These are phyloP conservation scores for Meyerozyma guilliermondii DNA, from an alignment of 1,139 yeast genomes.

Conservation along the genomic window DNA sequence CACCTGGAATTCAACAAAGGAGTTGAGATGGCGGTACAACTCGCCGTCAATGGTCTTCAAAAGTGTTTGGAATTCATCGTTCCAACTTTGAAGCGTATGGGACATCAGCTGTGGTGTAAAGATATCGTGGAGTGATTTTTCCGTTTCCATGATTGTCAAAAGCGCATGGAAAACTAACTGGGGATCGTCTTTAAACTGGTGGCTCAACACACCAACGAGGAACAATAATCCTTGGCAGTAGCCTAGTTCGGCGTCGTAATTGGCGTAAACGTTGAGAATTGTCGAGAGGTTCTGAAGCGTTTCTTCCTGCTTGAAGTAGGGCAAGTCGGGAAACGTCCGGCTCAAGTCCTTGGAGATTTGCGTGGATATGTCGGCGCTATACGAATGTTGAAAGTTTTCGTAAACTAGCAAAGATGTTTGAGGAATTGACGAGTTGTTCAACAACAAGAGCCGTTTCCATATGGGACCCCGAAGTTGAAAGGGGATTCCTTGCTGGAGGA, in stretches of 20 bases:
- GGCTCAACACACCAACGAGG: constrained; percentile 57
- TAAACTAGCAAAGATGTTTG: constrained; percentile 30
- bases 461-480: constrained; percentile 30
- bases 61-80: constrained; percentile 46
- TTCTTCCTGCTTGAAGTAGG: constrained; percentile 42
- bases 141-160: constrained; percentile 59
- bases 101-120: constrained; percentile 52
- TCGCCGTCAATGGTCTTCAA: constrained; percentile 38
- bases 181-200: constrained; percentile 43
- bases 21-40: constrained; percentile 40
- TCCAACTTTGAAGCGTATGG: constrained; percentile 50
- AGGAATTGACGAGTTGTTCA: constrained; percentile 29
- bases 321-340: constrained; percentile 58
- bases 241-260: constrained; percentile 65
- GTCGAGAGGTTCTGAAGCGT: constrained; percentile 48
- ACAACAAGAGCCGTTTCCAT: constrained; percentile 34
- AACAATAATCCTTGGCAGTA: constrained; percentile 70
- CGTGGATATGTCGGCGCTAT: constrained; percentile 36
- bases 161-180: constrained; percentile 51
- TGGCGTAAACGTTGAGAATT: constrained; percentile 60
- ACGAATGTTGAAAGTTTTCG: constrained; percentile 42
- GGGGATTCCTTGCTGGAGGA: constrained; percentile 39
- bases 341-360: constrained; percentile 60
- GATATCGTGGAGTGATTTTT: constrained; percentile 51
- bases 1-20: constrained; percentile 38